Evolutionary conservation across 148 eudicot genomes (phyloP), one percentile per base, ranked within the genome.

Genomic region (Euryodendron excelsum): DNA sequence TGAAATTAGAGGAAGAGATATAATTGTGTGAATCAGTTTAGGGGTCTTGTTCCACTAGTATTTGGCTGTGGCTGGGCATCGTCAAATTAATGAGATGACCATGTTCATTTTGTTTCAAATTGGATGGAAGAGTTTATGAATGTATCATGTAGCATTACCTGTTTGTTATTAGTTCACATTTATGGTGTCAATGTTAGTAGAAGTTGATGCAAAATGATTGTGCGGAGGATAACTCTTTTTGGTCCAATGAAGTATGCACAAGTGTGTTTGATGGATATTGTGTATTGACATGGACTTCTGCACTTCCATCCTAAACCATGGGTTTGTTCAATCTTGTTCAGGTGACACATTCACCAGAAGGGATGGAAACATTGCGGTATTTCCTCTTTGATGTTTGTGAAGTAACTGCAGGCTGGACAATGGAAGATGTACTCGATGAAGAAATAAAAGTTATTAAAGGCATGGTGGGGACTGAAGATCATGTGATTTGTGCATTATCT

Each of bases 281-380:
- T n/a, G 13, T 31, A 50, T 33, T 48, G 7, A 21, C 2, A 34
- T 21, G 30, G 66, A 30, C 34, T 48, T 23, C 12, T 77, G 36
- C n/a, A 36, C 10, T 20, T 67, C 12, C 3, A 41, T 67, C 47
- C n/a, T 31, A n/a, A 34, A 64, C 59, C 62, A 82, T n/a, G 39
- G 75, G 33, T 56, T 58, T 45, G 25, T 72, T 58, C 13, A 75
- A 76, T 30, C 10, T 47, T 81, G 6, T 87, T 64, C 75, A 96
- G 98, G 99, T 93, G 48, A 96, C 99, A 74, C 99, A 96, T 85
- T 93, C 99, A 28, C 91, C 93, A 17, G 87, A 89, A 87, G 98
- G 98, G 69, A 93, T 96, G 97, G 90, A 89, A 55, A 96, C 97
- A 21, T 78, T 96, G 74, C 87, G 84, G 76, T 76, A 88, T 83